Conservation (phyloP, 129 eudicot genomes). For the Apium graveolens region DNA sequence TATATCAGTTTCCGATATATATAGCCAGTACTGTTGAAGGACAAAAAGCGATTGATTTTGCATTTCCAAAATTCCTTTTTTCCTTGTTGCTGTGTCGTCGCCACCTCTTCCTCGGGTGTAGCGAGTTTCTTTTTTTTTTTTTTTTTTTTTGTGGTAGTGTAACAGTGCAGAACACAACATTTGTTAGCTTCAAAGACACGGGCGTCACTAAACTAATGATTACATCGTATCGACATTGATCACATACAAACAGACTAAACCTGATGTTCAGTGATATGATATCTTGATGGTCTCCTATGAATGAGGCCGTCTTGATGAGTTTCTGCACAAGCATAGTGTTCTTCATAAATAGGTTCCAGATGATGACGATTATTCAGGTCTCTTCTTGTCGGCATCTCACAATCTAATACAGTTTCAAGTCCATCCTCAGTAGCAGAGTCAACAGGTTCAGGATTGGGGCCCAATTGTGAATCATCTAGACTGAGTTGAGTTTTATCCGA, state of each 20-base stretch:
- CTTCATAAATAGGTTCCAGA: not conserved
- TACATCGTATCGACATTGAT: not conserved
- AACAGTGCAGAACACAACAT: not conserved
- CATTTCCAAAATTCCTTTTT: not conserved
- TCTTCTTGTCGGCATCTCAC: conserved; percentile 18
- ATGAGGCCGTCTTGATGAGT: not conserved
- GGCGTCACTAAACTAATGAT: not conserved
- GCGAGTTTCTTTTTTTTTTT: not conserved
- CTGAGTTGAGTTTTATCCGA: conserved; percentile 26
- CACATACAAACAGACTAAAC: not conserved
- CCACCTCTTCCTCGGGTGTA: not conserved
- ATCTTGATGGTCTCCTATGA: not conserved
- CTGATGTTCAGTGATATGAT: not conserved
- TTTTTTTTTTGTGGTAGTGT: not conserved
- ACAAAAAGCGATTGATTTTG: not conserved
- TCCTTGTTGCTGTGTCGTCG: not conserved
- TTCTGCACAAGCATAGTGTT: not conserved
- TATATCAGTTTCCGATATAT: no score
- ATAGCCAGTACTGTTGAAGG: not conserved
- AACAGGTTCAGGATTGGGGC: not conserved
- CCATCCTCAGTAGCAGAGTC: conserved; percentile 32
- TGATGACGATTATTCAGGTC: conserved; percentile 5
- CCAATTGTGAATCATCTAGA: conserved; percentile 26
- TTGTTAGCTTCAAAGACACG: not conserved
- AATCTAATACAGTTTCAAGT: conserved; percentile 42